Evolutionary conservation across 768 basidiomycete genomes (phyloP).

Genomic region (Lactarius hatsudake): DNA sequence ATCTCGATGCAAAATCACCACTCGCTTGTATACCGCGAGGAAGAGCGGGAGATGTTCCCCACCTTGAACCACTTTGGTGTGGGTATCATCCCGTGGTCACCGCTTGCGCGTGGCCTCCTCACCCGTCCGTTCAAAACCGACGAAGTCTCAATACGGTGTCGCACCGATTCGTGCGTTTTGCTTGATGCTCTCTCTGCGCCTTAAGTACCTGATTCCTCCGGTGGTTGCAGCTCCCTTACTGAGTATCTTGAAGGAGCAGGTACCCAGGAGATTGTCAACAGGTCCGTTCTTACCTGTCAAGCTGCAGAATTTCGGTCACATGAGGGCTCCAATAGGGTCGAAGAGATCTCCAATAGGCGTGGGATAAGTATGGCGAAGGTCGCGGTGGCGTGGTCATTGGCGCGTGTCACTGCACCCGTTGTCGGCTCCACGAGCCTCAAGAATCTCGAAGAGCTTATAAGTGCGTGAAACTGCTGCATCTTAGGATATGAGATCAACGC

Average conservation of each 20-base stretch:
- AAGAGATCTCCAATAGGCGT: constrained; percentile 40
- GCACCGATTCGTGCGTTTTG: constrained; percentile 12
- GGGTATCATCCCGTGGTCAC: constrained; percentile 26
- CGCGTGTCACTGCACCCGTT: constrained; percentile 16
- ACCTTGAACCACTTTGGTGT: constrained; percentile 27
- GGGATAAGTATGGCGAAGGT: constrained; percentile 45
- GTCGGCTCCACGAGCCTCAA: constrained; percentile 22
- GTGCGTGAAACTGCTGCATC: background rate
- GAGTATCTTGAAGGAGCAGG: constrained; percentile 5
- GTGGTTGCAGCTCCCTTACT: background rate
- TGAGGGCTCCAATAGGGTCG: constrained; percentile 33
- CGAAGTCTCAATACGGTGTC: constrained; percentile 3
- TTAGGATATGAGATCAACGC: background rate
- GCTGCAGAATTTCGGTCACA: background rate
- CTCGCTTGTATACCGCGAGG: constrained; percentile 40
- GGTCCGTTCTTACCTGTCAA: constrained; percentile 2
- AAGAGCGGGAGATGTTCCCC: constrained; percentile 40
- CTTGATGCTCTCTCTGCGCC: no score
- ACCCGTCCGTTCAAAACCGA: constrained; percentile 15
- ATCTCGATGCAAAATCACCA: constrained; percentile 31
- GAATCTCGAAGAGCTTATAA: constrained; percentile 24
- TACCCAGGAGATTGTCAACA: constrained; percentile 19
- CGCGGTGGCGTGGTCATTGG: constrained; percentile 37
- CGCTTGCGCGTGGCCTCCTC: constrained; percentile 23
- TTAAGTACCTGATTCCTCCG: background rate